Conservation (phyloP, 2,329 filamentous ascomycete species). For the Phaeosphaeria sp. region DNA sequence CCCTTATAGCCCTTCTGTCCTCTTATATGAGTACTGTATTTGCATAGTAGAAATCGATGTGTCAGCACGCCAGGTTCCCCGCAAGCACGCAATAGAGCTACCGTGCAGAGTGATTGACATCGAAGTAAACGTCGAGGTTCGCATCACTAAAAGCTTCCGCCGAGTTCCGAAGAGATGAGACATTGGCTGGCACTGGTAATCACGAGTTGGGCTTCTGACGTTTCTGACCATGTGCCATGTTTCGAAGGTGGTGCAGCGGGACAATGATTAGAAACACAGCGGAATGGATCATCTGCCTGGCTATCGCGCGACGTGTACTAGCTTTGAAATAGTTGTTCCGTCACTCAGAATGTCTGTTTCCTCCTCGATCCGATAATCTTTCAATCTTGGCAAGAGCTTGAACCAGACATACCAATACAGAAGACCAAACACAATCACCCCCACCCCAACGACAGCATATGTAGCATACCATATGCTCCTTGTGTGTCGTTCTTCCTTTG, state of each 20-base stretch:
- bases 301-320: slow-evolving; percentile 48
- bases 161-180: background rate
- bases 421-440: slow-evolving; percentile 62
- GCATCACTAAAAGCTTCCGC: background rate
- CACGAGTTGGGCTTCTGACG: background rate
- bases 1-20: too few species aligned
- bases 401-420: slow-evolving; percentile 75
- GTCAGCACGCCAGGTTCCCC: slow-evolving; percentile 37
- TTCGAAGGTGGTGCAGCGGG: background rate
- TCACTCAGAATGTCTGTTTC: slow-evolving; percentile 66
- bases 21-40: background rate
- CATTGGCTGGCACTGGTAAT: background rate
- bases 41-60: slow-evolving; percentile 13
- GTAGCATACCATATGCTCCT: slow-evolving; percentile 57
- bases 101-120: slow-evolving; percentile 21
- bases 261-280: background rate
- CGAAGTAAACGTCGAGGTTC: slow-evolving; percentile 17
- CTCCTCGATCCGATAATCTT: slow-evolving; percentile 69
- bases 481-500: slow-evolving; percentile 39
- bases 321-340: slow-evolving; percentile 69
- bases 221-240: background rate
- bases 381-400: slow-evolving; percentile 63
- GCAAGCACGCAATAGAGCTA: slow-evolving; percentile 40
- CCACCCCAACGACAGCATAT: slow-evolving; percentile 60
- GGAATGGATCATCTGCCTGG: background rate